A percentile compares a stretch with the other conserved stretches of the same genome.
Conservation (phyloP, 371 early-diverging fungal species). For the Syncephalastrum contaminatum region DNA sequence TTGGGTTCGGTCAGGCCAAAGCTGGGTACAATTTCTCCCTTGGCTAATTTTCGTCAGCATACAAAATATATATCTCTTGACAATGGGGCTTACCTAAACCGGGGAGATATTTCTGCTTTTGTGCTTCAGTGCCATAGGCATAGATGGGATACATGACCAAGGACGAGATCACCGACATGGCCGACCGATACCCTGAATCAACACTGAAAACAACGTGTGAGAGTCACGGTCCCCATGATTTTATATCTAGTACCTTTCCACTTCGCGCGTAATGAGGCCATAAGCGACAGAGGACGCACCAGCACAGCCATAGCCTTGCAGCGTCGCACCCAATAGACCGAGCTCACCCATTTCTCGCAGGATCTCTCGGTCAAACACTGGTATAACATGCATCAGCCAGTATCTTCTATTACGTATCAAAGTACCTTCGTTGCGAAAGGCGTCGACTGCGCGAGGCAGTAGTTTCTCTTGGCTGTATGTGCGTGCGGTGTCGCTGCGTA, state of each 20-base stretch:
- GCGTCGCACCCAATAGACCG: slow-evolving; percentile 93
- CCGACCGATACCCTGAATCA: slow-evolving; percentile 95
- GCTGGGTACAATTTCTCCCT: slow-evolving; percentile 85
- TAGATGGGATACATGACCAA: slow-evolving; percentile 98
- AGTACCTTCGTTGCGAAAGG: slow-evolving; percentile 85
- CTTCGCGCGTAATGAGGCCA: slow-evolving; percentile 94
- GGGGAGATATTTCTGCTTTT: slow-evolving; percentile 93
- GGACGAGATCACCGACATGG: slow-evolving; percentile 98
- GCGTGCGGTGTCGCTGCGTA: slow-evolving; percentile 76
- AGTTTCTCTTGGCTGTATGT: slow-evolving; percentile 90
- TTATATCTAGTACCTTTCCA: slow-evolving; percentile 68
- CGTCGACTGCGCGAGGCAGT: slow-evolving; percentile 81
- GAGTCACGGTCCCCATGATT: background rate
- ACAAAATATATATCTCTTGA: no score
- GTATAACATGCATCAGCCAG: background rate
- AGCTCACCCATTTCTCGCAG: slow-evolving; percentile 93
- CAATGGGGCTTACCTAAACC: slow-evolving; percentile 57
- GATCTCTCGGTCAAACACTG: slow-evolving; percentile 89
- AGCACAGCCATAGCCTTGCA: slow-evolving; percentile 95
- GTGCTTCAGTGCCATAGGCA: slow-evolving; percentile 90
- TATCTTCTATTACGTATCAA: background rate
- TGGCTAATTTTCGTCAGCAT: slow-evolving; percentile 51
- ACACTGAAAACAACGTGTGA: slow-evolving; percentile 51
- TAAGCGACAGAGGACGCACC: slow-evolving; percentile 98
- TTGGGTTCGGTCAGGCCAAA: slow-evolving; percentile 98